Evolutionary conservation across 2,329 filamentous ascomycete species (phyloP).

Genomic region (Trichoderma harzianum): DNA sequence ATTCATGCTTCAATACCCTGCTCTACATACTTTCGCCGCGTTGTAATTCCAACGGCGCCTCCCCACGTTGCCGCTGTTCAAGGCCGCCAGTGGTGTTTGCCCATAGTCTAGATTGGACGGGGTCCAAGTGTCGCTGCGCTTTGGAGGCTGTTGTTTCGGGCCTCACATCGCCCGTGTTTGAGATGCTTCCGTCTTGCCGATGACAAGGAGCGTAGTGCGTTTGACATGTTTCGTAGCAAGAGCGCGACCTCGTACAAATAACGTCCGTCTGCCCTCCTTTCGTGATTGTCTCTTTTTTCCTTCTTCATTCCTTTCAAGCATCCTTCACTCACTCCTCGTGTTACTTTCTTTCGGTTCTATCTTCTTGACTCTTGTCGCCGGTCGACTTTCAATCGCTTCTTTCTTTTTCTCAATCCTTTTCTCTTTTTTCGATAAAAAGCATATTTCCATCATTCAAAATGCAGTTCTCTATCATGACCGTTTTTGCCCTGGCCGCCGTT

Average conservation of each 20-base stretch:
- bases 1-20: background rate
- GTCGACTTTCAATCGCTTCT: conserved; percentile 40
- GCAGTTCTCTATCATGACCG: conserved; percentile 48
- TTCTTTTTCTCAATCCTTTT: conserved; percentile 22
- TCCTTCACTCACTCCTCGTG: conserved; percentile 18
- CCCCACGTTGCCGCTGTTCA: background rate
- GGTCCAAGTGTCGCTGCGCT: background rate
- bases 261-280: conserved; percentile 13
- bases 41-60: background rate
- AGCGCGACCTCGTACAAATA: conserved; percentile 17
- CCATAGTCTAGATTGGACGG: background rate
- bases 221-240: background rate
- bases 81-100: background rate
- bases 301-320: conserved; percentile 17
- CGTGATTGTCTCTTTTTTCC: background rate
- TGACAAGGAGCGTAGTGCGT: conserved; percentile 2
- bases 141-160: conserved; percentile 6
- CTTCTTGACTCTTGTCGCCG: conserved; percentile 43
- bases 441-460: conserved; percentile 41
- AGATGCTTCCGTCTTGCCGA: conserved; percentile 15
- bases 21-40: background rate
- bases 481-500: conserved; percentile 46
- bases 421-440: background rate
- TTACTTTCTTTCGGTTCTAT: conserved; percentile 14
- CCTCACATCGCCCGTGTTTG: conserved; percentile 10